phyloP scores from a whole-genome alignment of 257 asterid species.

The Rauvolfia tetraphylla region DNA sequence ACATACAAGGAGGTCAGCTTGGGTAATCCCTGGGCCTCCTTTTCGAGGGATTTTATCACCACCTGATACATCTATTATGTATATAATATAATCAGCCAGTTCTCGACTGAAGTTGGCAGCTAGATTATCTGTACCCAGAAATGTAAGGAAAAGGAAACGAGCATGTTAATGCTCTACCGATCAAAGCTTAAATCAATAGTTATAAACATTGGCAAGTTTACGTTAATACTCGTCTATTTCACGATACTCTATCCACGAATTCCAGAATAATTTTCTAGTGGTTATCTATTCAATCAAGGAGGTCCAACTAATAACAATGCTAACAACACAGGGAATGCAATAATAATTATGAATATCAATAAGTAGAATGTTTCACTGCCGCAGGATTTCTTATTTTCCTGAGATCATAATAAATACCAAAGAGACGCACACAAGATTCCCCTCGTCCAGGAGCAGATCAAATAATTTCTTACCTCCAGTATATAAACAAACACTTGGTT shows the following conservation, averaged over 20 bases:
- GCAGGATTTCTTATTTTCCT: neutral
- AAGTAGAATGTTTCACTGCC: neutral
- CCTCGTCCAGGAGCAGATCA: neutral
- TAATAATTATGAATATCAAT: neutral
- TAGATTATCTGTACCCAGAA: slow-evolving; percentile 57
- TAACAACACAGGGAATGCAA: neutral
- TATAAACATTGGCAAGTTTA: neutral
- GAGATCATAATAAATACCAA: neutral
- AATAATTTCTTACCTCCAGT: neutral
- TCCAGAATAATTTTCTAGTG: neutral
- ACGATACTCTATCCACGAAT: neutral
- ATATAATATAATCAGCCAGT: slow-evolving; percentile 85
- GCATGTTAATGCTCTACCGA: neutral
- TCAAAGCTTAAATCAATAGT: neutral
- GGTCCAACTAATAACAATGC: neutral
- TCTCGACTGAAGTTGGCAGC: slow-evolving; percentile 99
- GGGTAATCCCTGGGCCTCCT: slow-evolving; percentile 98
- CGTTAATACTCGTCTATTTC: neutral
- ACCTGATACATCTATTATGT: slow-evolving; percentile 86
- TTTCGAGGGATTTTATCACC: slow-evolving; percentile 97
- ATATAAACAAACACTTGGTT: neutral
- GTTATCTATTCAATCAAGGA: neutral
- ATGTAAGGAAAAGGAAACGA: neutral
- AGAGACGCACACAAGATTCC: neutral
- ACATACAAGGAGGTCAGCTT: slow-evolving; percentile 93